phyloP scores from a whole-genome alignment of 768 basidiomycete species.

The Crassisporium funariophilum region DNA sequence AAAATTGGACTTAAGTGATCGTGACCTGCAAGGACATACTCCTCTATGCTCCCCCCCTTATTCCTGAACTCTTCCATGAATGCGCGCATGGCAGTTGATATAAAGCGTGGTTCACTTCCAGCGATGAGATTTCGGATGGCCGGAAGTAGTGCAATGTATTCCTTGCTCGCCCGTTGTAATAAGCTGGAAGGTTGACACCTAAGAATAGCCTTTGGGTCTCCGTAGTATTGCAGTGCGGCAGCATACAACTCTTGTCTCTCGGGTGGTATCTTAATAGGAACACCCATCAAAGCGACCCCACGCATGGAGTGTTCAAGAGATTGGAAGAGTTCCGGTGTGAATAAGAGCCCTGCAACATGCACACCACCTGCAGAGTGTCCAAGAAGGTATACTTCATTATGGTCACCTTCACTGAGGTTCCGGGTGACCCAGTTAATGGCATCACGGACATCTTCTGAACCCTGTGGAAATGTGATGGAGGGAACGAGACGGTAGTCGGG shows the following conservation, averaged over 20 bases:
- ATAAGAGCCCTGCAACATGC: conserved; percentile 20
- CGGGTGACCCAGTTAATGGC: conserved; percentile 21
- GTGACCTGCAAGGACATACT: conserved; percentile 24
- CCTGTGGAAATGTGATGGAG: conserved; percentile 23
- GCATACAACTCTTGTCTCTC: conserved; percentile 12
- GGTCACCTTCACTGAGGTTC: conserved; percentile 10
- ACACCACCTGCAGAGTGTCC: conserved; percentile 31
- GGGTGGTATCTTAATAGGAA: conserved; percentile 16
- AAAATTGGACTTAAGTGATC: conserved; percentile 28
- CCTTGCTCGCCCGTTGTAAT: conserved; percentile 15
- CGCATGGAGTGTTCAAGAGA: conserved; percentile 11
- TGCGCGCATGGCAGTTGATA: conserved; percentile 12
- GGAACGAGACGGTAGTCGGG: conserved; percentile 30
- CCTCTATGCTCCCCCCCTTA: conserved; percentile 20
- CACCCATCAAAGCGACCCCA: conserved; percentile 22
- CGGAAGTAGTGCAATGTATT: conserved; percentile 15
- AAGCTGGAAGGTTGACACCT: conserved; percentile 19
- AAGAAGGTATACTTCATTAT: conserved; percentile 19
- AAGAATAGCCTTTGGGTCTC: conserved; percentile 13
- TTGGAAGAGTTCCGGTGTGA: conserved; percentile 18
- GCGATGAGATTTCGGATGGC: conserved; percentile 20
- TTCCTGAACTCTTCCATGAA: conserved; percentile 16
- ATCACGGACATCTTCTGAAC: conserved; percentile 25
- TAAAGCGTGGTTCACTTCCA: conserved; percentile 23
- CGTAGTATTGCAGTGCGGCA: conserved; percentile 23